These are phyloP conservation scores for Capsicum rhomboideum DNA, from an alignment of 257 asterid genomes.

Conservation along the genomic window DNA sequence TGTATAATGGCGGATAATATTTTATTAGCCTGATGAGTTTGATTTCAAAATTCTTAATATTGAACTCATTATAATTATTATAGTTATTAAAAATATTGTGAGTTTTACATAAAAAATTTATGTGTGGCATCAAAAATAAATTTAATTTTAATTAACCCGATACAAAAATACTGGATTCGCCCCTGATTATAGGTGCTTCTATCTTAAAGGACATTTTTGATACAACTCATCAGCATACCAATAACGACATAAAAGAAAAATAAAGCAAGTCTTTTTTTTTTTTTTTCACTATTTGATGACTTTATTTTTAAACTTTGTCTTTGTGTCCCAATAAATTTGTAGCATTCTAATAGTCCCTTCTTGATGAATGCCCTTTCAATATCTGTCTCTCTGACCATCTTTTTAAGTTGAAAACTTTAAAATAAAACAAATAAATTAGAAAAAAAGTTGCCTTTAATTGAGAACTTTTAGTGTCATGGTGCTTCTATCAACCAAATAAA, in stretches of 20 bases:
- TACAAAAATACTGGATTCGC: neutral
- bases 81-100: no score
- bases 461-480: neutral
- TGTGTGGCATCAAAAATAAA: neutral
- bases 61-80: no score
- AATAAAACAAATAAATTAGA: neutral
- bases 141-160: neutral
- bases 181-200: neutral
- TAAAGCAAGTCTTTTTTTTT: neutral
- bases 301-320: neutral
- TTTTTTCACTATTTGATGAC: neutral
- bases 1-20: fast-evolving
- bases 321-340: neutral
- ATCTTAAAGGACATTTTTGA: neutral
- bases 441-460: neutral
- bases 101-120: neutral
- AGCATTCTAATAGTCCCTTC: neutral
- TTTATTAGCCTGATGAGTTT: no score
- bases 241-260: neutral
- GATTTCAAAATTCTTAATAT: no score
- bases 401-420: neutral
- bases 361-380: neutral
- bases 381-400: neutral
- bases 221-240: neutral
- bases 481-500: neutral